phyloP scores from a whole-genome alignment of 2,329 filamentous ascomycete genomes.

The Hypoxylon sp. region DNA sequence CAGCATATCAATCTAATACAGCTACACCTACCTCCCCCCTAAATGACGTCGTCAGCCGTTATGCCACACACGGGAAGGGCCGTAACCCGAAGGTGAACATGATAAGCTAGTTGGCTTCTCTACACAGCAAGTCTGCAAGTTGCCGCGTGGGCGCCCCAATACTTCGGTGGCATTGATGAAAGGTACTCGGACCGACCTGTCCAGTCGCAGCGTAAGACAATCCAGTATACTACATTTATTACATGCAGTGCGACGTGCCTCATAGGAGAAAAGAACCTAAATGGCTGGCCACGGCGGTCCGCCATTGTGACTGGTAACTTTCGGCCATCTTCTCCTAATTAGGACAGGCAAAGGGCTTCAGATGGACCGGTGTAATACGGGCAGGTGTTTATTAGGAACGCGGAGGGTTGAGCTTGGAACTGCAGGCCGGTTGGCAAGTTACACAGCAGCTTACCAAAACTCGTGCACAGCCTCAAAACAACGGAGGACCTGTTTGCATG shows the following conservation, averaged over 20 bases:
- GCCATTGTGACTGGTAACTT: slow-evolving; percentile 36
- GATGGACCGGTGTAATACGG: slow-evolving; percentile 25
- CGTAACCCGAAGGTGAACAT: slow-evolving; percentile 18
- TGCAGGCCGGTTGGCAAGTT: slow-evolving; percentile 18
- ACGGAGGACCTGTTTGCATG: slow-evolving; percentile 17
- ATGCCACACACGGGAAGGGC: slow-evolving; percentile 22
- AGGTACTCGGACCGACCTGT: slow-evolving; percentile 42
- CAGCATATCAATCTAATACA: slow-evolving; percentile 24
- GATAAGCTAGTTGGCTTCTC: slow-evolving; percentile 28
- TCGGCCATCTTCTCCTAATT: slow-evolving; percentile 37
- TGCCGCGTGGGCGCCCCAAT: slow-evolving; percentile 38
- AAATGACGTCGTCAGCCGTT: slow-evolving; percentile 37
- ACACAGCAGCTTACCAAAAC: slow-evolving; percentile 27
- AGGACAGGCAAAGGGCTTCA: slow-evolving; percentile 22
- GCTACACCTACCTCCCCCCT: slow-evolving; percentile 12
- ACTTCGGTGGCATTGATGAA: slow-evolving; percentile 32
- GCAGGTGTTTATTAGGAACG: slow-evolving; percentile 33
- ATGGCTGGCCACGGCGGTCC: slow-evolving; percentile 22
- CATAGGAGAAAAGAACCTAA: slow-evolving; percentile 20
- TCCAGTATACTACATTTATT: slow-evolving; percentile 28
- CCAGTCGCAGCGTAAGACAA: slow-evolving; percentile 32
- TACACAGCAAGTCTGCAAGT: slow-evolving; percentile 32
- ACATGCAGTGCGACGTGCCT: slow-evolving; percentile 40
- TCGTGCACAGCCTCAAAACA: slow-evolving; percentile 26
- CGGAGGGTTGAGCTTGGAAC: slow-evolving; percentile 25